Base-by-base conservation (phyloP, 2,329 filamentous ascomycete genomes). In the Tolypocladium amazonense region DNA sequence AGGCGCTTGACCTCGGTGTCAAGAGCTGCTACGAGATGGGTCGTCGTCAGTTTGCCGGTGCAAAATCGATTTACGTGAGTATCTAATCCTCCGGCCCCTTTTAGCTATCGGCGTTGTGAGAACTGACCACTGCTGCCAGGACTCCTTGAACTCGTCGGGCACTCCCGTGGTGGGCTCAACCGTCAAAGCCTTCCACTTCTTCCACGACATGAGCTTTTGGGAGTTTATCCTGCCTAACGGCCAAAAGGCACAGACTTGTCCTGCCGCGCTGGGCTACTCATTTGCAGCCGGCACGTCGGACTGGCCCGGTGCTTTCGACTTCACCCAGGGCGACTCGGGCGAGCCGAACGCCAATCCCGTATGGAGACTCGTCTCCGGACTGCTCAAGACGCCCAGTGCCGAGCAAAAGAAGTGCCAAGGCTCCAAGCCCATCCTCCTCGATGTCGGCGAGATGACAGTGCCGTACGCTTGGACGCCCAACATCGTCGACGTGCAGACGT, bases 241-340 rank as follows among this genome's bases (percentile, higher is more conserved):
- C 54, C 85, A 84, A 3, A 75, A 75, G 37, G 89, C 86, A 8
- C 79, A 76, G 56, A 96, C 92, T 0, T 97, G 93, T 66, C 88
- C 92, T 4, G 92, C 92, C 0, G 91, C 92, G 0, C 77, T 97
- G 61, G 93, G 93, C 7, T 96, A 94, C 70, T 92, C 89, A 0
- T 97, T 97, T 70, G 93, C 93, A 0, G 93, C 90, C 1, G 93
- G 93, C 14, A 97, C 93, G 0, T 90, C 90, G 0, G 93, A 97
- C 71, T 91, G 93, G 7, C 92, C 93, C 0, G 93, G 93, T 0
- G 86, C 86, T 0, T 96, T 96, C 68, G 93, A 97, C 73, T 97
- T 97, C 71, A 94, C 90, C 1, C 93, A 97, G 70, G 92, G 92
- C 64, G 83, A 89, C 64, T 84, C 85, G 0, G 87, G 86, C 38